Evolutionary conservation across 2,329 filamentous ascomycete genomes (phyloP).

Genomic region (Basipetospora chlamydospora): DNA sequence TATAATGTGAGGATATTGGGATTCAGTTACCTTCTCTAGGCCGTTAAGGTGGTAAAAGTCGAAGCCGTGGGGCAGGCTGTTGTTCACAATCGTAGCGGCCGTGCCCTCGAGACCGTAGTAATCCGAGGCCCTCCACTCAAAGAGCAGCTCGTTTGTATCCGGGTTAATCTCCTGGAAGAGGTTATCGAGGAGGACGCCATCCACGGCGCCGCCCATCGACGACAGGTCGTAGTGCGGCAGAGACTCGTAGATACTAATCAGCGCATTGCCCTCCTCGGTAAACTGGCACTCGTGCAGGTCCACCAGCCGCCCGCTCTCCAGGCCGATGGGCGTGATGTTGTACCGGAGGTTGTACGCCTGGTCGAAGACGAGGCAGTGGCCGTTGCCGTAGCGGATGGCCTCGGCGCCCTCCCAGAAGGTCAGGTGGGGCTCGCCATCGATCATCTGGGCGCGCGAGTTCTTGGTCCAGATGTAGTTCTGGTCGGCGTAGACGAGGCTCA

Average conservation of each 20-base stretch:
- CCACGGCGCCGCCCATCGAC: constrained; percentile 15
- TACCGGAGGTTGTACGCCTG: constrained; percentile 21
- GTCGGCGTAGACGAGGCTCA: constrained; percentile 23
- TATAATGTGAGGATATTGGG: no score
- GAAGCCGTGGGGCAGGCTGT: constrained; percentile 13
- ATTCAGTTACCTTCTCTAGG: constrained; percentile 16
- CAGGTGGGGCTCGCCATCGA: constrained; percentile 18
- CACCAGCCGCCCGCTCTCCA: constrained; percentile 15
- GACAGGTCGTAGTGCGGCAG: constrained; percentile 17
- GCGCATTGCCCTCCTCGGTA: constrained; percentile 23
- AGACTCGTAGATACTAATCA: constrained; percentile 26
- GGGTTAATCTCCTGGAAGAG: constrained; percentile 25
- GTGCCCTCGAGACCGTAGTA: constrained; percentile 15
- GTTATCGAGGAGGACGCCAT: constrained; percentile 18
- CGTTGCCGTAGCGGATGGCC: constrained; percentile 15
- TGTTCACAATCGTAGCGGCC: constrained; percentile 6
- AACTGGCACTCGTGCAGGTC: constrained; percentile 29
- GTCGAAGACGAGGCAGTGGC: constrained; percentile 18
- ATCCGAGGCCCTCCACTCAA: constrained; percentile 21
- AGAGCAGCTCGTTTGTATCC: constrained; percentile 20
- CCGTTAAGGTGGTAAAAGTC: constrained; percentile 26
- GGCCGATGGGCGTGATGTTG: constrained; percentile 21
- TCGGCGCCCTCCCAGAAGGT: constrained; percentile 20
- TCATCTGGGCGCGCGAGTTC: constrained; percentile 14
- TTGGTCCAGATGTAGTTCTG: constrained; percentile 16